Percentiles rank a stretch among this genome's conserved stretches.
Conservation (phyloP, 805 yeast species). For the Soucietia sequanensis region DNA sequence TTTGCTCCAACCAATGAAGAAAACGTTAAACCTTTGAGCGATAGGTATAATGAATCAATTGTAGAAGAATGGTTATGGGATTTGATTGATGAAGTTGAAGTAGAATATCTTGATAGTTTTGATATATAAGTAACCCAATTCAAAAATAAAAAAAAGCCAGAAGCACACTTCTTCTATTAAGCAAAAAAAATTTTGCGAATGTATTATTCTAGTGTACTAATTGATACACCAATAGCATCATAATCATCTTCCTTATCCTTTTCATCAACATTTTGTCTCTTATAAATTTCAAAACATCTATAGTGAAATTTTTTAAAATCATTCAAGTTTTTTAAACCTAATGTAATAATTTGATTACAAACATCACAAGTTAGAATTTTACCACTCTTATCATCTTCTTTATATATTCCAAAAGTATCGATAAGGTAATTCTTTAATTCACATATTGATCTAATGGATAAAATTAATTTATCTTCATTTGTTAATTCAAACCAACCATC, state of each 20-base stretch:
- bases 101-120: constrained; percentile 49
- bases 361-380: constrained; percentile 45
- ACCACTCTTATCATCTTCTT: constrained; percentile 27
- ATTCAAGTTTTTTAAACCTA: constrained; percentile 43
- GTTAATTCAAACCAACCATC: constrained; percentile 54
- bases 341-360: constrained; percentile 53
- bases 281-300: constrained; percentile 44
- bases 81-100: constrained; percentile 78
- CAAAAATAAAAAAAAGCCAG: too few relatives aligned
- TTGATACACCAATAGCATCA: neutral
- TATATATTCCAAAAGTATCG: constrained; percentile 39
- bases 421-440: constrained; percentile 48
- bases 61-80: constrained; percentile 85
- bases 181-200: too few relatives aligned
- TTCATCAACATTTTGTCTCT: constrained; percentile 20
- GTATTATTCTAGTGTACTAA: neutral
- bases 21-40: constrained; percentile 50
- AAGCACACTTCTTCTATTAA: too few relatives aligned
- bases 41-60: constrained; percentile 64
- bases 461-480: constrained; percentile 28
- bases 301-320: constrained; percentile 43
- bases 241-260: constrained; percentile 1
- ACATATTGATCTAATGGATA: constrained; percentile 42
- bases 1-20: constrained; percentile 37
- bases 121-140: too few relatives aligned